Base-by-base conservation (phyloP, 768 basidiomycete species). In the Tulasnella sp. region DNA sequence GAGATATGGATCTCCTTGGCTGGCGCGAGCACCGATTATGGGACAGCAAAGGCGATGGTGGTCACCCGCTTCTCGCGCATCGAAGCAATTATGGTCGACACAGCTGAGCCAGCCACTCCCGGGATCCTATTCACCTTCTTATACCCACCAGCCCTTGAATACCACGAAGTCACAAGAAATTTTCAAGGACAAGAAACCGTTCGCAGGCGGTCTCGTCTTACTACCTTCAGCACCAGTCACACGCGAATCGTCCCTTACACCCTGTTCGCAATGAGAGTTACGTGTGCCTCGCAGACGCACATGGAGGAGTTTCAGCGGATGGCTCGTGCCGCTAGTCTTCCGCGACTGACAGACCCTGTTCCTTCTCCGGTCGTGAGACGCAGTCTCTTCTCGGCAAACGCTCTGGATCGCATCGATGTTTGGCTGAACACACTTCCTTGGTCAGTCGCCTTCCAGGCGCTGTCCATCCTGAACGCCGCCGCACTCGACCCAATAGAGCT, bases 391-490 rank as follows among this genome's bases (percentile, higher is more conserved):
- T 23, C 70, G 16, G 20, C 16, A 18, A 5, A 2, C 5, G 3
- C 29, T n/a, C 70, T 80, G 20, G 23, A 73, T 35, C 26, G 40
- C 20, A 20, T 79, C 11, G 16, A 74, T 23, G 29, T 5, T 16
- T 80, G 79, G 79, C 37, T 79, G 5, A 29, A 20, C 7, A 11
- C 0, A 18, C 48, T 79, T 29, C 32, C 74, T 18, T 80, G 79
- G 79, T 18, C 23, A 32, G 61, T 79, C 67, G 78, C 79, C 13
- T 80, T 79, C 35, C 79, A 80, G 35, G 15, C 40, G 7, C 35
- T 46, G 15, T 35, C 78, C 5, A 35, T 79, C 11, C 44, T 70
- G n/a, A 37, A 70, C n/a, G 73, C 73, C 32, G 46, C 46, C 2
- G 18, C 26, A 10, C 35, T 79, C 3, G 67, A 70, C 37, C 74